Conservation (phyloP, 2,329 filamentous ascomycete genomes). For the Fusarium burgessii region DNA sequence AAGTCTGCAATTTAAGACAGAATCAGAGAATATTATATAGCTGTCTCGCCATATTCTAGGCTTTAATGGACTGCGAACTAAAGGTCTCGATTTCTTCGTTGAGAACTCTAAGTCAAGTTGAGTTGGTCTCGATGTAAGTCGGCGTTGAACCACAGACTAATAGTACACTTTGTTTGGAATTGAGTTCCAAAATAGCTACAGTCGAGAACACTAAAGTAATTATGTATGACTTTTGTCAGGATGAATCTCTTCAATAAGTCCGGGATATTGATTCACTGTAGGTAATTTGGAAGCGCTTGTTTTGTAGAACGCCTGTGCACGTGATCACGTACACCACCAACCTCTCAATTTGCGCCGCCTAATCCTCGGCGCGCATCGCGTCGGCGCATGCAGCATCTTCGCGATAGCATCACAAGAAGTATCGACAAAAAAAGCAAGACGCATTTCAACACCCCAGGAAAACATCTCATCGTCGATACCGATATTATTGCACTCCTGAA, state of each 20-base stretch:
- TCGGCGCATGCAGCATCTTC: slow-evolving; percentile 45
- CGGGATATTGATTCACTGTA: background rate
- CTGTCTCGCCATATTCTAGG: background rate
- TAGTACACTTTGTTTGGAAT: background rate
- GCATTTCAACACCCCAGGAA: background rate
- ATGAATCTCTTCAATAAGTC: background rate
- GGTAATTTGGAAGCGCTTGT: background rate
- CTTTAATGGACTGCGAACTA: background rate
- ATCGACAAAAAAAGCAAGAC: slow-evolving; percentile 30
- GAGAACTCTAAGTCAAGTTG: background rate
- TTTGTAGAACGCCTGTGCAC: slow-evolving; percentile 34
- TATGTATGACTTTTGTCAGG: background rate
- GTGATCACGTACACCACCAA: slow-evolving; percentile 45
- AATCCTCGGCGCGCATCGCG: slow-evolving; percentile 53
- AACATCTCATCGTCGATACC: background rate
- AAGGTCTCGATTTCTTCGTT: background rate
- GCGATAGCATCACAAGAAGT: slow-evolving; percentile 40
- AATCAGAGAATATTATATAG: too few species aligned
- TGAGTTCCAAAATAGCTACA: background rate
- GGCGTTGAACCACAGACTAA: background rate
- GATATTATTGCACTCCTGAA: background rate
- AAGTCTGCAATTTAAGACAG: background rate
- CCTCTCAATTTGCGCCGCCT: slow-evolving; percentile 50
- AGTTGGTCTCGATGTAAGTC: background rate
- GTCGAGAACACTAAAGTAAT: background rate